Percentiles rank a stretch among this genome's conserved stretches.
Conservation (phyloP, 1,284 basidiomycete genomes). For the Cryptococcus sp. region DNA sequence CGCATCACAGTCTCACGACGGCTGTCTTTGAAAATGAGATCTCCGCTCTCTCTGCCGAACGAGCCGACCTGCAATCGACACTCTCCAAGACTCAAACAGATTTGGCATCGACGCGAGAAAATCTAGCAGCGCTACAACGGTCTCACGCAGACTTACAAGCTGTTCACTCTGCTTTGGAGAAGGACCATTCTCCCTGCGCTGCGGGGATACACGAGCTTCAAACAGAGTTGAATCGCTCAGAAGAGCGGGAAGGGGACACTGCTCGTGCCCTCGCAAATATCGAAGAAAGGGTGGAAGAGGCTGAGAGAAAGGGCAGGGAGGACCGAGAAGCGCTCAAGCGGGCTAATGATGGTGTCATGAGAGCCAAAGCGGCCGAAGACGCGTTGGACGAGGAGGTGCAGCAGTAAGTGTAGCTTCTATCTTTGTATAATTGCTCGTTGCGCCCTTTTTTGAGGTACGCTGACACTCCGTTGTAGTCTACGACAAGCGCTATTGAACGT, state of each 20-base stretch:
- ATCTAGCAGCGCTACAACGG: conserved; percentile 14
- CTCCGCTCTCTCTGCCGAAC: neutral
- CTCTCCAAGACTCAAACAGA: conserved; percentile 3
- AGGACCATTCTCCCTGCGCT: conserved; percentile 22
- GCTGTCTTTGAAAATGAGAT: conserved; percentile 13
- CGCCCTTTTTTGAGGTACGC: neutral
- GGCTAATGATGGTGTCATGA: conserved; percentile 28
- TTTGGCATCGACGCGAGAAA: conserved; percentile 3
- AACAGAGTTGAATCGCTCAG: conserved; percentile 6
- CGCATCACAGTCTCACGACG: conserved; percentile 14
- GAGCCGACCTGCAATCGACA: conserved; percentile 11
- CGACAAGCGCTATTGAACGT: conserved; percentile 19
- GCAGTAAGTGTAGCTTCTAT: conserved; percentile 26
- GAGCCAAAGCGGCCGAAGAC: conserved; percentile 33
- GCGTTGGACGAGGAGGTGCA: conserved; percentile 41
- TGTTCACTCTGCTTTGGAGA: conserved; percentile 9
- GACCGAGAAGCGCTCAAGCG: conserved; percentile 30
- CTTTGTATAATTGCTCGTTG: too few species aligned
- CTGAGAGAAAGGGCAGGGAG: conserved; percentile 16
- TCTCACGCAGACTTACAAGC: conserved; percentile 14
- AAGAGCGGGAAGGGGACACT: conserved; percentile 9
- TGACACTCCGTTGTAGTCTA: conserved; percentile 16
- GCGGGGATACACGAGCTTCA: conserved; percentile 1
- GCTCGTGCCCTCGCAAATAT: conserved; percentile 10
- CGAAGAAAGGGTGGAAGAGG: conserved; percentile 12